These are phyloP conservation scores for Fusarium temperatum DNA, from an alignment of 2,329 filamentous ascomycete species.

Conservation along the genomic window DNA sequence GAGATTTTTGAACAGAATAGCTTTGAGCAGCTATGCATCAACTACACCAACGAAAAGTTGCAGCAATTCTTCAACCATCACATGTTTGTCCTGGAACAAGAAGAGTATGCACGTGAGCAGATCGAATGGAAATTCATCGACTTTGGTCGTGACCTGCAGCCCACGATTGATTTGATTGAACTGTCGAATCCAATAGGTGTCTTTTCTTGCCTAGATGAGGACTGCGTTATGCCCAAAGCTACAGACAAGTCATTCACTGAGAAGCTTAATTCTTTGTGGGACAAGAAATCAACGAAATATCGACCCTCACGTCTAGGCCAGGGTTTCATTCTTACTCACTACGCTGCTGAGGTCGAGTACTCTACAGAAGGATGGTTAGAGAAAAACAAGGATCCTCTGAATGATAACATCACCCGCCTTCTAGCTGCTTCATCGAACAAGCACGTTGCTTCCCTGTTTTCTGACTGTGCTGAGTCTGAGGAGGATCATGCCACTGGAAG, in stretches of 20 bases:
- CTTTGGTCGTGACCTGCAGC: constrained; percentile 95
- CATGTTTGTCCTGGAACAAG: constrained; percentile 99
- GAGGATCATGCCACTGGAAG: constrained; percentile 74
- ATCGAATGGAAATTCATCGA: constrained; percentile 99
- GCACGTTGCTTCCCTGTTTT: constrained; percentile 85
- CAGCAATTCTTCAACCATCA: constrained; percentile 99
- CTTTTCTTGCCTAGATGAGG: constrained; percentile 97
- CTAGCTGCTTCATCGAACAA: constrained; percentile 83
- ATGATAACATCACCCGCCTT: constrained; percentile 94
- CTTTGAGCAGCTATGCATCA: constrained; percentile 99
- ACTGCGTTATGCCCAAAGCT: constrained; percentile 98
- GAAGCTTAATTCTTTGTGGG: constrained; percentile 96
- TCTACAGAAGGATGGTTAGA: constrained; percentile 94
- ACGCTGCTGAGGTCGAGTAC: constrained; percentile 97
- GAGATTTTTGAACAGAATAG: constrained; percentile 99
- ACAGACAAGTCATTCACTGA: constrained; percentile 97
- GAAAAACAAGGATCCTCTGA: constrained; percentile 98
- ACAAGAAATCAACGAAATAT: constrained; percentile 95
- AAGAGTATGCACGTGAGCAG: constrained; percentile 96
- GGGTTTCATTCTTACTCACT: constrained; percentile 96
- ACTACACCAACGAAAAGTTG: constrained; percentile 99
- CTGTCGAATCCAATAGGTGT: constrained; percentile 97
- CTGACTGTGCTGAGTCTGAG: constrained; percentile 84
- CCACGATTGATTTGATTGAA: constrained; percentile 97
- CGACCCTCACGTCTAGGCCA: constrained; percentile 86